A percentile compares a stretch with the other conserved stretches of the same genome.
Conservation (phyloP, 2,329 filamentous ascomycete species). For the Hymenoscyphus scutula region DNA sequence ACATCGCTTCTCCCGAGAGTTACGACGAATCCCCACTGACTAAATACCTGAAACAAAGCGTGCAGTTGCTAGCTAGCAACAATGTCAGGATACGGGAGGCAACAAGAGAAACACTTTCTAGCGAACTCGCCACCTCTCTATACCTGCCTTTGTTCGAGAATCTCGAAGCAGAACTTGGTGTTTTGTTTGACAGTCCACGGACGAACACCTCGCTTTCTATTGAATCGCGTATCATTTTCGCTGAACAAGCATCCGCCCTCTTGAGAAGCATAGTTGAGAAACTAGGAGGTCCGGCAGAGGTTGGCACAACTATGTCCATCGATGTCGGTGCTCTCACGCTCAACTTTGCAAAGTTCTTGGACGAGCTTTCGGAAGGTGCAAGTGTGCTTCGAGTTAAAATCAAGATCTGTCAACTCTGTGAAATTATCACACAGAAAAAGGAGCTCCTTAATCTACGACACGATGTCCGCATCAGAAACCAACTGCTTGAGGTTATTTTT, state of each 20-base stretch:
- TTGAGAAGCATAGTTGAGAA: slow-evolving; percentile 63
- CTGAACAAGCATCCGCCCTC: slow-evolving; percentile 64
- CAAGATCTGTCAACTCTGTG: slow-evolving; percentile 65
- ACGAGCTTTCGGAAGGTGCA: slow-evolving; percentile 54
- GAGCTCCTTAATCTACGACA: slow-evolving; percentile 67
- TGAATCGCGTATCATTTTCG: slow-evolving; percentile 63
- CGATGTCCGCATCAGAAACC: slow-evolving; percentile 66
- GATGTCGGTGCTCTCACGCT: slow-evolving; percentile 63
- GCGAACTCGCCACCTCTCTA: slow-evolving; percentile 60
- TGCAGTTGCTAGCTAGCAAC: slow-evolving; percentile 62
- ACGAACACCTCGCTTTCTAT: slow-evolving; percentile 50
- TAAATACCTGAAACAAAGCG: slow-evolving; percentile 60
- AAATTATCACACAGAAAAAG: slow-evolving; percentile 63
- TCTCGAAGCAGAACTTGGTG: slow-evolving; percentile 63
- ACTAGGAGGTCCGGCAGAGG: slow-evolving; percentile 60
- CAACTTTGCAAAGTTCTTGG: slow-evolving; percentile 65
- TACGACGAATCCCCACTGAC: slow-evolving; percentile 60
- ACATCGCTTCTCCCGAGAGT: slow-evolving; percentile 56
- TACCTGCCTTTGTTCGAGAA: slow-evolving; percentile 63
- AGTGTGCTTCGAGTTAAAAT: slow-evolving; percentile 64
- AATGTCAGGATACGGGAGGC: slow-evolving; percentile 65
- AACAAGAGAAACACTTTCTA: slow-evolving; percentile 63
- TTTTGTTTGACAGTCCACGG: slow-evolving; percentile 57
- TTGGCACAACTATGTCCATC: slow-evolving; percentile 59
- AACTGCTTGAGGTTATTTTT: slow-evolving; percentile 65